A percentile compares a stretch with the other conserved stretches of the same genome.
Conservation (phyloP, 768 basidiomycete genomes). For the Tylopilus rubrobrunneus region DNA sequence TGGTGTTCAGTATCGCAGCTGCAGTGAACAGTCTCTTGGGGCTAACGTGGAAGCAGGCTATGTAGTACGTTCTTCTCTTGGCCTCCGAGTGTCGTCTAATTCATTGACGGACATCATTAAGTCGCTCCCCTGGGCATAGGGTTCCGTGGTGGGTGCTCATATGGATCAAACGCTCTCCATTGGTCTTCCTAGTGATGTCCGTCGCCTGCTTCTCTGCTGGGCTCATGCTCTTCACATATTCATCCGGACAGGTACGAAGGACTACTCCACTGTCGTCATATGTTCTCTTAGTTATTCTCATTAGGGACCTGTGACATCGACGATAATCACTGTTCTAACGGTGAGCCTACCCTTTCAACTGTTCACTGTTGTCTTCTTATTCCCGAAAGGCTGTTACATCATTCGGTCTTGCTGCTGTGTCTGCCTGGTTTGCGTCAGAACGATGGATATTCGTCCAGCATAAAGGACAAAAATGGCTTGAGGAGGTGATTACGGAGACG, state of each 20-base stretch:
- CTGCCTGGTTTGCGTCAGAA: conserved; percentile 51
- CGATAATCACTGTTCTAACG: conserved; percentile 74
- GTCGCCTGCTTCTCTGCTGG: conserved; percentile 82
- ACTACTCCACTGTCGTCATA: conserved; percentile 21
- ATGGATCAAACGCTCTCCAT: conserved; percentile 82
- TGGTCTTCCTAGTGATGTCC: conserved; percentile 80
- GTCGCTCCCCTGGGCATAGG: conserved; percentile 51
- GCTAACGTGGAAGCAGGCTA: conserved; percentile 54
- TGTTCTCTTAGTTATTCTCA: conserved; percentile 11
- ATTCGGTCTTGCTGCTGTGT: conserved; percentile 46
- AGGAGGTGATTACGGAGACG: conserved; percentile 37
- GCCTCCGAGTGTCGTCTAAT: conserved; percentile 6
- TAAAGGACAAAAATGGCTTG: conserved; percentile 50
- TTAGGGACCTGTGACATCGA: conserved; percentile 59
- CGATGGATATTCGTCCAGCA: conserved; percentile 46
- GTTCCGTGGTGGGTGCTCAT: conserved; percentile 63
- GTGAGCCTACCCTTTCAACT: conserved; percentile 17
- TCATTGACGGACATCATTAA: conserved; percentile 24
- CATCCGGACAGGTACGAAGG: conserved; percentile 58
- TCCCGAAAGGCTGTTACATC: conserved; percentile 33
- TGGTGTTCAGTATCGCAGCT: conserved; percentile 52
- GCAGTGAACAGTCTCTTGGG: conserved; percentile 52
- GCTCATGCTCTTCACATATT: conserved; percentile 72
- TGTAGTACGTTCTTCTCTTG: conserved; percentile 42
- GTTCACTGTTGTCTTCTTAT: neutral